A percentile compares a stretch with the other conserved stretches of the same genome.
These are phyloP conservation scores for Ehretia macrophylla DNA, from an alignment of 257 asterid species.

Conservation along the genomic window DNA sequence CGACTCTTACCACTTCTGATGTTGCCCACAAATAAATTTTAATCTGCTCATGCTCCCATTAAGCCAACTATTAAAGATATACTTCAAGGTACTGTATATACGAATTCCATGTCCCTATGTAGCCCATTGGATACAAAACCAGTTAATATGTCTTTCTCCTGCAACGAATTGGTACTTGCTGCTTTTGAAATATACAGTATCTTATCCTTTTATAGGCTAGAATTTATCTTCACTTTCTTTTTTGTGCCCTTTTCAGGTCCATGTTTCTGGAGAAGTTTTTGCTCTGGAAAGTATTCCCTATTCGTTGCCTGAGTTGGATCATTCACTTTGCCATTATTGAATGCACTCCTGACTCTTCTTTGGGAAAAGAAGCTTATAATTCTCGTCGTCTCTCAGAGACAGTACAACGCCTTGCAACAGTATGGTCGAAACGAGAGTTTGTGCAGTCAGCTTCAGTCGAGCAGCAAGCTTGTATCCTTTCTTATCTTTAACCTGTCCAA, in stretches of 20 bases:
- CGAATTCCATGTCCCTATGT: no score
- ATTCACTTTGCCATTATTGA: conserved; percentile 85
- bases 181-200: no score
- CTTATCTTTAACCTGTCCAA: conserved; percentile 11
- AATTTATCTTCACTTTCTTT: no score
- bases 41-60: no score
- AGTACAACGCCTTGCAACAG: conserved; percentile 63
- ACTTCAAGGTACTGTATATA: no score
- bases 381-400: conserved; percentile 51
- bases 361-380: conserved; percentile 30
- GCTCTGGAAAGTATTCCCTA: conserved; percentile 91
- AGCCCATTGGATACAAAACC: no score
- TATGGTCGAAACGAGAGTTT: conserved; percentile 86
- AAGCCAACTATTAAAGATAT: no score
- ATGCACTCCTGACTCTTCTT: conserved; percentile 50
- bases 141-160: no score
- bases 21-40: no score
- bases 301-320: conserved; percentile 87
- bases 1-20: no score
- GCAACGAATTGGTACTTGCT: no score
- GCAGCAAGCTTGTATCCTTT: conserved; percentile 95
- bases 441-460: conserved; percentile 82
- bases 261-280: conserved; percentile 78
- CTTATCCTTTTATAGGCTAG: no score
- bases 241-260: conserved; percentile 45